Percentiles rank a stretch among this genome's conserved stretches.
Conservation (phyloP, 2,329 filamentous ascomycete genomes). For the Neurospora crassa region DNA sequence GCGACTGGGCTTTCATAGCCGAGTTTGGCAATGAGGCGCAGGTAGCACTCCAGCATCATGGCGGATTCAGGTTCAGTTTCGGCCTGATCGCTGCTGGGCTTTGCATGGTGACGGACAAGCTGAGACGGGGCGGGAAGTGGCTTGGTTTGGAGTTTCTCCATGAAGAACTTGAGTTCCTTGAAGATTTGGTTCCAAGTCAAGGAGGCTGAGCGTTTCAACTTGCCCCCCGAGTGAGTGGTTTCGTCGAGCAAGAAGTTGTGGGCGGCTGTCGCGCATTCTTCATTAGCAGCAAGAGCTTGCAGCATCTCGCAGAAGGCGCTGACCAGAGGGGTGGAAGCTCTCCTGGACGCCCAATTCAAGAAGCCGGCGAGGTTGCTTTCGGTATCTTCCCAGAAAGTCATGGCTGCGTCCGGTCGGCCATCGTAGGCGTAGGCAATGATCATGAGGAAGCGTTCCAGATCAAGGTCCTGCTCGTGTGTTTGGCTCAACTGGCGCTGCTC, state of each 20-base stretch:
- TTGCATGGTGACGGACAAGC: constrained; percentile 44
- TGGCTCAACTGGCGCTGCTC: constrained; percentile 66
- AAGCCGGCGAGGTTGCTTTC: constrained; percentile 93
- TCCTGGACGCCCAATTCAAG: constrained; percentile 90
- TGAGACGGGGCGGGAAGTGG: constrained; percentile 45
- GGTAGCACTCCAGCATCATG: constrained; percentile 94
- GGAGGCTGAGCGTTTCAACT: constrained; percentile 72
- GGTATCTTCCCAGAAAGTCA: constrained; percentile 83
- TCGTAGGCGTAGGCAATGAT: constrained; percentile 91
- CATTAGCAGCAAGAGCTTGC: constrained; percentile 73
- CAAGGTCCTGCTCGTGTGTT: constrained; percentile 55
- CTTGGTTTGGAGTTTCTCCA: constrained; percentile 66
- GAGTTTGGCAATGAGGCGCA: constrained; percentile 78
- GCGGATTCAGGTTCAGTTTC: constrained; percentile 83
- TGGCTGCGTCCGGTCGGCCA: constrained; percentile 70
- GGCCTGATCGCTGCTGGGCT: constrained; percentile 55
- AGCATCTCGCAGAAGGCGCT: constrained; percentile 97
- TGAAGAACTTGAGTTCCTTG: constrained; percentile 78
- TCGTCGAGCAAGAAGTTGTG: constrained; percentile 90
- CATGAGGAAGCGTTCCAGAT: constrained; percentile 83
- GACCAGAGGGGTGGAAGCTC: constrained; percentile 90
- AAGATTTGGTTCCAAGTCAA: constrained; percentile 92
- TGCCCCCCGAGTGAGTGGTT: constrained; percentile 60
- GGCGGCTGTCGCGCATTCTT: constrained; percentile 72
- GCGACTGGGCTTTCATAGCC: constrained; percentile 64